Evolutionary conservation across 805 yeast species (phyloP), one percentile per base, ranked within the genome.

Genomic region (Saturnispora zaruensis): DNA sequence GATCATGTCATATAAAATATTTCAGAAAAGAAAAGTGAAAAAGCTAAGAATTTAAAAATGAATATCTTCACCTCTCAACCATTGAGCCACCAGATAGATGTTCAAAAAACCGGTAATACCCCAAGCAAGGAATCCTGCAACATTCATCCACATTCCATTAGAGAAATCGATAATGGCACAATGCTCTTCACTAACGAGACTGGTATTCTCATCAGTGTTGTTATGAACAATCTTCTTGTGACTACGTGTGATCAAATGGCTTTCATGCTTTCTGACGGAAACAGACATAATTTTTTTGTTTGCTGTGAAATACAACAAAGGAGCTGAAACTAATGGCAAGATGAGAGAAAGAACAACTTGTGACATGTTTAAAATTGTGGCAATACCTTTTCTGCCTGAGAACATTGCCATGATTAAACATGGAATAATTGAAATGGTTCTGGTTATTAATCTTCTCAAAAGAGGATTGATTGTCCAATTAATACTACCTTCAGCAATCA

Each of bases 401-500:
- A 79, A 70, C 4, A 83, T 66, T 6, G 87, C 84, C 53, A 89
- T 82, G 14, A 76, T 73, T 45, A 90, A 66, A 62, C 96, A 86
- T 9, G 97, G 97, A 14, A 87, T 63, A 32, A 90, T 83, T 0
- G 96, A 81, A 41, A 90, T 82, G 6, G 77, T 67, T 60, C 97
- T 75, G 0, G 96, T 90, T 9, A 81, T 72, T 8, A 90, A 61
- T 55, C 96, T 73, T 62, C 96, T 75, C 45, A 82, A 59, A 86
- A 95, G 83, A 3, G 96, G 96, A 53, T 73, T 75, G 40, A 87
- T 56, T 2, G 76, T 79, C 96, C 96, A 89, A 48, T 81, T 76
- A 37, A 90, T 70, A 60, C 87, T 91, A 0, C 97, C 97, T 64
- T 90, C 97, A 57, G 88, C 78, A 2, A 90, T 96, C 57, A 90